A percentile compares a stretch with the other conserved stretches of the same genome.
These are phyloP conservation scores for Kwoniella bestiolae DNA, from an alignment of 768 basidiomycete genomes.

Conservation along the genomic window DNA sequence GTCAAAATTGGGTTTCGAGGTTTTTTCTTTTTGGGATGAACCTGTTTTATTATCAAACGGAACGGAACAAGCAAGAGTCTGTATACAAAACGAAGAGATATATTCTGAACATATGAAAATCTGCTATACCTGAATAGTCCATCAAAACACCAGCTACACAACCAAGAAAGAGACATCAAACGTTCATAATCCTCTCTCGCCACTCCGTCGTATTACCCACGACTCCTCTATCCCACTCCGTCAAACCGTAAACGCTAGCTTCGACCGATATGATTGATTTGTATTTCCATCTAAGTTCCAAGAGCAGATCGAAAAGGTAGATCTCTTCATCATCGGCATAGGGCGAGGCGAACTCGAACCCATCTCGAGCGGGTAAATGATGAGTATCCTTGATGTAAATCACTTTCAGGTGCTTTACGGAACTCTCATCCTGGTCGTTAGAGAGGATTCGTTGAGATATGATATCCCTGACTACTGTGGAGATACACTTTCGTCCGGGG, in stretches of 20 bases:
- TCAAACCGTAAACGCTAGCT: background rate
- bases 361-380: no score
- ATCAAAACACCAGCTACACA: background rate
- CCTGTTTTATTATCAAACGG: no score
- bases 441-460: no score
- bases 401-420: background rate
- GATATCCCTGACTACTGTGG: no score
- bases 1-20: no score
- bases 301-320: background rate
- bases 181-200: background rate
- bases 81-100: no score
- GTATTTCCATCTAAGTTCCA: background rate
- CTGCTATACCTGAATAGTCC: no score
- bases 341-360: background rate
- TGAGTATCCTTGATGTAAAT: background rate
- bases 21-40: no score
- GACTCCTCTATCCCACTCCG: background rate
- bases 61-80: no score
- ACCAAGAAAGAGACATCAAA: background rate
- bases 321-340: background rate
- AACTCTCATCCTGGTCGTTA: background rate
- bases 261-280: background rate
- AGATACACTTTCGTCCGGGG: background rate
- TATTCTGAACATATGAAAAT: no score
- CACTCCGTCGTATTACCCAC: background rate